Evolutionary conservation across 768 basidiomycete species (phyloP), one percentile per base, ranked within the genome.

Genomic region (Guyanaporus albipodus): DNA sequence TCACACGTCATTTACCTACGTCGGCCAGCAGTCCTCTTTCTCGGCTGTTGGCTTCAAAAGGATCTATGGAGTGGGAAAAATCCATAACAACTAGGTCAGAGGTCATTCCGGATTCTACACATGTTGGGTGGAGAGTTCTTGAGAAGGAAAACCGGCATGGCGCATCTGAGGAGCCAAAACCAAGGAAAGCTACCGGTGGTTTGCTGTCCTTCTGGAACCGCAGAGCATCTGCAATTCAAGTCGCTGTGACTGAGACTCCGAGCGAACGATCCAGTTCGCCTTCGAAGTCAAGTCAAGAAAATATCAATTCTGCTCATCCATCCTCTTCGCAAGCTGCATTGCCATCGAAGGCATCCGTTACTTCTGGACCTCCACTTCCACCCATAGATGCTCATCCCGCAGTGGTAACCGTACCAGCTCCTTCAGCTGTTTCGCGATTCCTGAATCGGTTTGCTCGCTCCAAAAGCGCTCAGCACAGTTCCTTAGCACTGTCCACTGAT

Each of bases 361-460:
- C 50, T 31, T 34, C 36, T 11, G 55, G 61, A 14, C 54, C 56
- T 27, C 44, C 34, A 10, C 46, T 24, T 35, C 38, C 52, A 38
- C 29, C 52, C 8, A 9, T 49, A 18, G 43, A 50, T 23, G 21
- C 45, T 38, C 52, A 48, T 4, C 11, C 43, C 12, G 14, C 49
- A 17, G 32, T 38, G 28, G 28, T 35, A 35, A 33, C 50, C 7
- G 11, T 41, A 35, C 58, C 72, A 5, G 61, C 74, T 12, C 71
- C 79, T 23, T 89, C 91, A 0, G 87, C 80, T 8, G 87, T 93
- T 26, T 89, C 90, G 10, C 80, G 91, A 5, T 93, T 94, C 62
- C 72, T 92, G 38, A 80, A 77, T 40, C 79, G 88, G 38, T 87
- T 94, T 63, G 82, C 81, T 8, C 77, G 80, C 18, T 66, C 67